Evolutionary conservation across 2,329 filamentous ascomycete genomes (phyloP).

Genomic region (Helicocarpus griseus): DNA sequence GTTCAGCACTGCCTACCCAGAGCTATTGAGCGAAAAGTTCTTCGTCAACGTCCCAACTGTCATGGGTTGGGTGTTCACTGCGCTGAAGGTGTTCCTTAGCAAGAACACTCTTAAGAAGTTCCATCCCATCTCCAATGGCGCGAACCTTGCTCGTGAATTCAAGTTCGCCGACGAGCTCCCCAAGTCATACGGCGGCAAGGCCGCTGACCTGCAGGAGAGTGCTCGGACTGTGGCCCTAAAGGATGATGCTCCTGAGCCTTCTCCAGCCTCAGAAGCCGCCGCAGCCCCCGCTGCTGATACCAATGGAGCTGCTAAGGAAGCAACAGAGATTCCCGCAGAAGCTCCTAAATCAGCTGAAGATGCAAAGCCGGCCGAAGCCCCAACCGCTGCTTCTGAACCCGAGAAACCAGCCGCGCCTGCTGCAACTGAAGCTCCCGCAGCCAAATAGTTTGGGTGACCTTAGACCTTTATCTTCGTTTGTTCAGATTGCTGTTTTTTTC

Average conservation of each 20-base stretch:
- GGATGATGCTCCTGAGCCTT: slow-evolving; percentile 15
- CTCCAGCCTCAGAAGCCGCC: slow-evolving; percentile 8
- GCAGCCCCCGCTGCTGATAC: slow-evolving; percentile 1
- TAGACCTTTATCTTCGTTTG: not conserved
- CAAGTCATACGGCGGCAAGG: slow-evolving; percentile 69
- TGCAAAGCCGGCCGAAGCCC: slow-evolving; percentile 1
- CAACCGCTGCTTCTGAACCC: not conserved
- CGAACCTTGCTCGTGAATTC: slow-evolving; percentile 54
- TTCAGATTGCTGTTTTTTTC: slow-evolving; percentile 1
- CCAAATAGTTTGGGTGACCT: not conserved
- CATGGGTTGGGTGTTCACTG: slow-evolving; percentile 77
- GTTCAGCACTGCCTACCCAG: slow-evolving; percentile 76
- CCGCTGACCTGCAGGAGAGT: slow-evolving; percentile 37
- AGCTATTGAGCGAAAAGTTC: slow-evolving; percentile 83
- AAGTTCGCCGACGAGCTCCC: slow-evolving; percentile 58
- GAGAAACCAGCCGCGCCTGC: not conserved
- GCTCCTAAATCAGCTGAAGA: slow-evolving; percentile 7
- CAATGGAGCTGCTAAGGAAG: slow-evolving; percentile 13
- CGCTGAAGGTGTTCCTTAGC: slow-evolving; percentile 66
- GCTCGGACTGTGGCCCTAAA: slow-evolving; percentile 23
- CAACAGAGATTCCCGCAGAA: slow-evolving; percentile 10
- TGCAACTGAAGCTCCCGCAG: not conserved
- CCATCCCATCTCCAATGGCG: slow-evolving; percentile 66
- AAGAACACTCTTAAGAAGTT: slow-evolving; percentile 69
- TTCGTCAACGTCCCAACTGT: slow-evolving; percentile 87